Percentiles rank a stretch among this genome's conserved stretches.
These are phyloP conservation scores for Ottelia alismoides DNA, from an alignment of 106 monocot species.

Conservation along the genomic window DNA sequence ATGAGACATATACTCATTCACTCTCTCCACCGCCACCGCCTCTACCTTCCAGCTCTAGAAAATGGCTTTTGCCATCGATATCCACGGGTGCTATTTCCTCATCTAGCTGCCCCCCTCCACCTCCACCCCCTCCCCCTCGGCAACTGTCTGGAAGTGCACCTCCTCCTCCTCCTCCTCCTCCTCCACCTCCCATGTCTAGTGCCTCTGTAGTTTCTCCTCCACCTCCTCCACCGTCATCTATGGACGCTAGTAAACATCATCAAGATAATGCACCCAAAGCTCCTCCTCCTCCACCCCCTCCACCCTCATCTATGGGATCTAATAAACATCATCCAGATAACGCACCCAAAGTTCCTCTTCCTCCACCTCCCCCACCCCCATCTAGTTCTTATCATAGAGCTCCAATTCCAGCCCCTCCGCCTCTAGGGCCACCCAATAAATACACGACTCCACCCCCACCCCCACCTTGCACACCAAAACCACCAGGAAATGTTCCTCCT, in stretches of 20 bases:
- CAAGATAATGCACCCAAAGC: background rate
- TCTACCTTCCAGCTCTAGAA: constrained; percentile 1
- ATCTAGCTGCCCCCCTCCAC: background rate
- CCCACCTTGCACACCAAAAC: constrained; percentile 20
- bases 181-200: background rate
- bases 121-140: constrained; percentile 1
- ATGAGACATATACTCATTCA: too few species aligned
- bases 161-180: background rate
- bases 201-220: background rate
- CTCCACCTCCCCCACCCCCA: constrained; percentile 31
- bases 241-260: too few species aligned
- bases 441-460: constrained; percentile 14
- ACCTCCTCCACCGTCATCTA: constrained; percentile 20
- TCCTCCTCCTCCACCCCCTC: constrained; percentile 7
- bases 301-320: constrained; percentile 6
- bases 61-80: too few species aligned
- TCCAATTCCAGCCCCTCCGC: constrained; percentile 27
- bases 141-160: background rate
- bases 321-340: background rate
- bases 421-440: constrained; percentile 21
- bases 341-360: background rate
- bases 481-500: constrained; percentile 11
- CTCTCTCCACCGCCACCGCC: constrained; percentile 19
- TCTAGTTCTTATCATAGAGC: constrained; percentile 10
- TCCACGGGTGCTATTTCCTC: too few species aligned